Base-by-base conservation (phyloP, 139 green algal species). In the Astrephomene gubernaculifera region DNA sequence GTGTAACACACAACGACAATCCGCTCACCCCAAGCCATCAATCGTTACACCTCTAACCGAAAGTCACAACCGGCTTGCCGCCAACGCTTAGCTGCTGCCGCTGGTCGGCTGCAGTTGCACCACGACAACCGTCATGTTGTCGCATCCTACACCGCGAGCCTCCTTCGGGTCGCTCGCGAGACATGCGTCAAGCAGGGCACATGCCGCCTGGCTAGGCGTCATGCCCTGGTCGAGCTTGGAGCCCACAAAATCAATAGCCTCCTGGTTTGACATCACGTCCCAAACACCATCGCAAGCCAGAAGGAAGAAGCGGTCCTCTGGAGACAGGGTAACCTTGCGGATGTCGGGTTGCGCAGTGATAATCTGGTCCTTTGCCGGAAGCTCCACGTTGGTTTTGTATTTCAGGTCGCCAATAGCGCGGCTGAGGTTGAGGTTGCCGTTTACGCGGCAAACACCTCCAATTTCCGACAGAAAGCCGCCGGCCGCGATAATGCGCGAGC, bases 341-440 rank as follows among this genome's bases (percentile, higher is more conserved):
- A 95, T 87, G 60, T 95, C 91, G 14, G 91, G 90, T 70, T 92
- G 86, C 53, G 91, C 89, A 57, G 91, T 91, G 67, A 93, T 93
- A 45, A 94, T 93, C 79, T 95, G 92, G 60, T 94, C 91, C 81
- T 92, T 91, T 1, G 90, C 74, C 1, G 86, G 82, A 38, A 96
- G 87, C 68, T 94, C 80, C 29, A 52, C 57, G 71, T 86, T 89
- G 38, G 74, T 86, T 92, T 99, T 99, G 89, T 99, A 99, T 81
- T 96, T 96, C 57, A 99, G 90, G 87, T 99, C 97, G 0, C 97
- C 97, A 74, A 99, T 98, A 0, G 97, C 98, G 39, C 97, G 92
- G 6, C 93, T 97, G 82, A 99, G 91, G 89, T 98, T 98, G 5
- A 99, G 92, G 87, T 98, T 98, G 87, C 96, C 96, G 78, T 99